Percentiles rank a stretch among this genome's conserved stretches.
These are phyloP conservation scores for Exophiala lecanii-corni DNA, from an alignment of 2,329 filamentous ascomycete genomes.

Conservation along the genomic window DNA sequence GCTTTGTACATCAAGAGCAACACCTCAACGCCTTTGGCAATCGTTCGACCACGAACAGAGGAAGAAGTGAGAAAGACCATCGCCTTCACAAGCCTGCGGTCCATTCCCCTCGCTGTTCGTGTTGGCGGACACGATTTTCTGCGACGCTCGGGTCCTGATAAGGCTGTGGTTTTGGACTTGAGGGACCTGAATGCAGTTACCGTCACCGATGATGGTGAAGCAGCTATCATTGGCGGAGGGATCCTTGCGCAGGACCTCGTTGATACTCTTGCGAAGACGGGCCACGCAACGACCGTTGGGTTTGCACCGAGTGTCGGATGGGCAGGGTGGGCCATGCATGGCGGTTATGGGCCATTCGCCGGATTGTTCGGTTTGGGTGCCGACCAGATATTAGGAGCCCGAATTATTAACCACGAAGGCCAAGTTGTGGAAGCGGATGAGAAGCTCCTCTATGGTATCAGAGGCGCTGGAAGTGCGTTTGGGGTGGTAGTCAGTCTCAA, in stretches of 20 bases:
- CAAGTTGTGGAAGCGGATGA: slow-evolving; percentile 36
- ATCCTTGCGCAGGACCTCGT: slow-evolving; percentile 31
- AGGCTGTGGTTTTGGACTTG: slow-evolving; percentile 37
- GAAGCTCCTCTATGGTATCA: slow-evolving; percentile 35
- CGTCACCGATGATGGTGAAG: slow-evolving; percentile 27
- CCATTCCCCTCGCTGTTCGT: slow-evolving; percentile 28
- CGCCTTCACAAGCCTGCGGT: background rate
- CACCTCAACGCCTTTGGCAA: too few species aligned
- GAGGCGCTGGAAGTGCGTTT: slow-evolving; percentile 39
- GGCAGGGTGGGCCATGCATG: slow-evolving; percentile 34
- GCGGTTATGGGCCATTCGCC: slow-evolving; percentile 34
- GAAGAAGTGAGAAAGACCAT: background rate
- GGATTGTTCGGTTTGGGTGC: slow-evolving; percentile 32
- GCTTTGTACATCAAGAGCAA: too few species aligned
- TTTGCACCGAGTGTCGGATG: slow-evolving; percentile 29
- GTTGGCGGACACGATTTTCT: slow-evolving; percentile 36
- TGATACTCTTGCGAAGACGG: too few species aligned
- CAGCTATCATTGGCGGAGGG: slow-evolving; percentile 36
- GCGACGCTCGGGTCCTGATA: too few species aligned
- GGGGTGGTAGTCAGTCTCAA: slow-evolving; percentile 40
- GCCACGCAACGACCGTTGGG: slow-evolving; percentile 28
- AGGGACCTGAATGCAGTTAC: slow-evolving; percentile 33
- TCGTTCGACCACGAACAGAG: too few species aligned
- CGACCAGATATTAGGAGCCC: slow-evolving; percentile 38
- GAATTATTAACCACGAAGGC: slow-evolving; percentile 37